Evolutionary conservation across 306 rosid genomes (phyloP), one percentile per base, ranked within the genome.

Genomic region (Quercus robur): DNA sequence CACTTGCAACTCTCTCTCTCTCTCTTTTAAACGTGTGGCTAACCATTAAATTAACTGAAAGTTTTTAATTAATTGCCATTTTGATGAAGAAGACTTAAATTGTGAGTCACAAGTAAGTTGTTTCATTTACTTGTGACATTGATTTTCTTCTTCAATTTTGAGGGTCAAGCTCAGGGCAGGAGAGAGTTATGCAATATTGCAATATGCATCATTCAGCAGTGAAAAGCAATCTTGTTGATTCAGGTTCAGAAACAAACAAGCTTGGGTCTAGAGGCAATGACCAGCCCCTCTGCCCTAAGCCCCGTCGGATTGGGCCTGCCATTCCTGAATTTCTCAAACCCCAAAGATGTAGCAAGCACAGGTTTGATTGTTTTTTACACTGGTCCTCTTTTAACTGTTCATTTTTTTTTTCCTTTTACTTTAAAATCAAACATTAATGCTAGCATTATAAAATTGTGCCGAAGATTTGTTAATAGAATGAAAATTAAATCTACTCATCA

Each of bases 231-330:
- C 83, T 90, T 55, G 80, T 66, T 46, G 96, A 87, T 86, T 81
- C 90, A 64, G 80, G 51, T 35, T 25, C 85, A 54, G 83, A 86
- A 4, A 81, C 80, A 52, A 83, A 85, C 78, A 80, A 70, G 81
- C 80, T 81, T 62, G 88, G 77, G 56, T 70, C 81, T 55, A 85
- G 62, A 14, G 75, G 59, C 38, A 81, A 76, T 63, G 87, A 77
- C 26, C 94, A 79, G 62, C 97, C 97, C 19, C 84, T 94, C 70
- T 94, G 97, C 73, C 98, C 97, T 0, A 92, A 88, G 56, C 98
- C 98, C 8, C 86, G 84, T 33, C 85, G 89, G 67, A 58, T 83
- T 20, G 74, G 89, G 69, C 88, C 89, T 70, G 55, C 90, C 57
- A 28, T 92, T 11, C 92, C 94, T 38, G 97, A 87, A 33, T 88